Evolutionary conservation across 129 eudicot species (phyloP).

Genomic region (Tanacetum coccineum): DNA sequence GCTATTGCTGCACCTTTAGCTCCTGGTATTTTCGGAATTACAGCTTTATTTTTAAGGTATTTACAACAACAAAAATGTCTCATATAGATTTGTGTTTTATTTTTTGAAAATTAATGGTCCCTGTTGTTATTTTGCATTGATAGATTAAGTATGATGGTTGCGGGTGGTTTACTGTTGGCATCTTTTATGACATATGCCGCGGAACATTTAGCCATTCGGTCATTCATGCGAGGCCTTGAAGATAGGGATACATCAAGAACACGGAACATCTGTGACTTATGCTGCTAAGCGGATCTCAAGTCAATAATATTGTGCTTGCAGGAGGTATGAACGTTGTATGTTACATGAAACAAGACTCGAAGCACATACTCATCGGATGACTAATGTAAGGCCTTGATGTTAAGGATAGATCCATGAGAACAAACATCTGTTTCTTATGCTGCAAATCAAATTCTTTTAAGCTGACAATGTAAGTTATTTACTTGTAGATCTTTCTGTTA

Average conservation of each 20-base stretch:
- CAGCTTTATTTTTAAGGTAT: constrained; percentile 78
- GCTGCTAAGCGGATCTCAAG: constrained; percentile 32
- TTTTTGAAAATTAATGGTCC: constrained; percentile 1
- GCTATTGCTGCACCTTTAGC: constrained; percentile 65
- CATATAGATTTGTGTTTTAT: background rate
- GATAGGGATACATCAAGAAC: constrained; percentile 63
- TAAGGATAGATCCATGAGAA: constrained; percentile 48
- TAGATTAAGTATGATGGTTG: constrained; percentile 89
- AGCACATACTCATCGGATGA: constrained; percentile 63
- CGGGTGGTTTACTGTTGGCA: constrained; percentile 69
- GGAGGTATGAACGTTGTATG: constrained; percentile 66
- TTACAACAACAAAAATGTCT: background rate
- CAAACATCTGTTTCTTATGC: constrained; percentile 48
- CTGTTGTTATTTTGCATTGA: background rate
- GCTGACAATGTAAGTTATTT: constrained; percentile 14
- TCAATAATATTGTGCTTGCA: constrained; percentile 40
- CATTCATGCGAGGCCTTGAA: constrained; percentile 68
- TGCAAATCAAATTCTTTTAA: constrained; percentile 23
- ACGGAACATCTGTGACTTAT: constrained; percentile 50
- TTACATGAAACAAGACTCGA: constrained; percentile 69
- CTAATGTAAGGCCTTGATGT: constrained; percentile 60
- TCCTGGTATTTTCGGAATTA: constrained; percentile 69
- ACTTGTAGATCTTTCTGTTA: constrained; percentile 7
- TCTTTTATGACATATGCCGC: constrained; percentile 83
- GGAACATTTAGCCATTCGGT: constrained; percentile 69